A percentile compares a stretch with the other conserved stretches of the same genome.
Evolutionary conservation across 1,284 basidiomycete species (phyloP).

Genomic region (Marasmius tenuissimus): DNA sequence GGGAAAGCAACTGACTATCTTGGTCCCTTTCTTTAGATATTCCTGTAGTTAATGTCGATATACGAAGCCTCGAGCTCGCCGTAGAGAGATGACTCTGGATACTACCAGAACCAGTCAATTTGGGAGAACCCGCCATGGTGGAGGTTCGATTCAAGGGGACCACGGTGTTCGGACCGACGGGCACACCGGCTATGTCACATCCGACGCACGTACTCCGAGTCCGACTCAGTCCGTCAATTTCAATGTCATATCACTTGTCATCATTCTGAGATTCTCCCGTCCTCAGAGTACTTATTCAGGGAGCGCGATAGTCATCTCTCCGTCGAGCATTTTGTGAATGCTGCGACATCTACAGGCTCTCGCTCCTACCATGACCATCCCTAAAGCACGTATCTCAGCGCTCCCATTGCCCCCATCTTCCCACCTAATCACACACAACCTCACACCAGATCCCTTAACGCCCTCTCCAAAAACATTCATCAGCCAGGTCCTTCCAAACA

Average conservation of each 20-base stretch:
- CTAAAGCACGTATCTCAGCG: constrained; percentile 50
- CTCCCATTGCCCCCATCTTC: constrained; percentile 65
- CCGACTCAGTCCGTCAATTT: too few relatives aligned
- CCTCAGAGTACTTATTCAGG: not conserved
- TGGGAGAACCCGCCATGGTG: constrained; percentile 1
- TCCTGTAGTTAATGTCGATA: constrained; percentile 20
- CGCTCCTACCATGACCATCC: not conserved
- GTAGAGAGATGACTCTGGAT: constrained; percentile 47
- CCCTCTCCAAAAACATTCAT: constrained; percentile 54
- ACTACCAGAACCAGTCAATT: constrained; percentile 32
- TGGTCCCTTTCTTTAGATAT: constrained; percentile 11
- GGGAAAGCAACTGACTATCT: constrained; percentile 2
- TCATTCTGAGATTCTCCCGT: too few relatives aligned
- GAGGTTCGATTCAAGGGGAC: not conserved
- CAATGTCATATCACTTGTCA: too few relatives aligned
- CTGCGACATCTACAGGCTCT: not conserved
- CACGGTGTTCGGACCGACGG: not conserved
- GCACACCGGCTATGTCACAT: not conserved
- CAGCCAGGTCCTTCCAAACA: constrained; percentile 44
- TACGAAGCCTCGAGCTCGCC: constrained; percentile 39
- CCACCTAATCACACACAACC: constrained; percentile 63
- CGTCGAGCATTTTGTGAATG: not conserved
- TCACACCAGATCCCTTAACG: constrained; percentile 68
- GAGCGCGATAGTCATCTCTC: not conserved
- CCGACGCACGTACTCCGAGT: not conserved